Evolutionary conservation across 164 flowering plant genomes (phyloP), one percentile per base, ranked within the genome.

Genomic region (Nymphaea colorata): DNA sequence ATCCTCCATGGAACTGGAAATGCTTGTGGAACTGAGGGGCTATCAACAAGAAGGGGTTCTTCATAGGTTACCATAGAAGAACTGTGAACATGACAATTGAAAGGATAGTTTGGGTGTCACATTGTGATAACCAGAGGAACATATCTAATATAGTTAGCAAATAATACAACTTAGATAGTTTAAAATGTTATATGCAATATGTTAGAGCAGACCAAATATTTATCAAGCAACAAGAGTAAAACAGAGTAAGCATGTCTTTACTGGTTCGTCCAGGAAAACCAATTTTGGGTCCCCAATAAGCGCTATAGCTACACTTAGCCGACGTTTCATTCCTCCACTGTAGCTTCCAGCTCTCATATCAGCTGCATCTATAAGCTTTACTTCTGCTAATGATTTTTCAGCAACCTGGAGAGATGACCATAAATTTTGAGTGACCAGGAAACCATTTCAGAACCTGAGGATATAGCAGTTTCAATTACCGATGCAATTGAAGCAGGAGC

Each of bases 281-380:
- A 88, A 68, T 75, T 83, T 85, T 57, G 90, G 93, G 75, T 88
- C 84, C 61, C 90, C 93, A 61, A 86, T 82, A 61, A 88, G 86
- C 16, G 91, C 85, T 62, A 84, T 81, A 61, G 94, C 91, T 71
- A 88, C 85, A 79, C 91, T 88, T 1, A 88, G 91, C 15, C 98
- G 91, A 14, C 98, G 97, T 73, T 79, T 95, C 97, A 90, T 95
- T 74, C 99, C 98, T 73, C 98, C 98, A 79, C 99, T 90, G 78
- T 89, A 95, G 71, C 93, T 90, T 67, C 95, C 89, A 60, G 94
- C 84, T 82, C 99, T 87, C 72, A 83, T 73, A 78, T 76, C 85
- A 44, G 89, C 87, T 53, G 93, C 79, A 53, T 83, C 81, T 3
- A 79, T 77, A 45, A 95, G 91, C 73, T 72, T 84, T 43, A 95